Conservation (phyloP, 176 grass and related monocot species). For the Aegilops speltoides region DNA sequence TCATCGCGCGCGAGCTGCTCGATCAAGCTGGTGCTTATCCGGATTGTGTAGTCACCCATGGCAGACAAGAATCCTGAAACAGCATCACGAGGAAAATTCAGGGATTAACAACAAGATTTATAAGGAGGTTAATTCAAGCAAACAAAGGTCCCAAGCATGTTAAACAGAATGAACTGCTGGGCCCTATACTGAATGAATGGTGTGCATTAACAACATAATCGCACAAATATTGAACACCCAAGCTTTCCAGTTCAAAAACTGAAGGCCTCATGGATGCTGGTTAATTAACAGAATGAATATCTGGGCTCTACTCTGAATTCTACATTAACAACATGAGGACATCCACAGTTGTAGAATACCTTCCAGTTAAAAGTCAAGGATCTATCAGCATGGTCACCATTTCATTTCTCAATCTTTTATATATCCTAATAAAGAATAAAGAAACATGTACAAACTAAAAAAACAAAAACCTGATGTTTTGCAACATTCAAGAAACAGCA, state of each 20-base stretch:
- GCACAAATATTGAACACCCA: no score
- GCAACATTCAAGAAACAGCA: not conserved
- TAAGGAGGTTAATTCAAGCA: not conserved
- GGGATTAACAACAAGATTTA: not conserved
- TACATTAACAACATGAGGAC: not conserved
- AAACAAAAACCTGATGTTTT: not conserved
- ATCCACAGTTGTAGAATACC: no score
- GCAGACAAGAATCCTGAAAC: not conserved
- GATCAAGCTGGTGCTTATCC: conserved; percentile 65
- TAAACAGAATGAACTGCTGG: not conserved
- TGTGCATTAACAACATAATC: no score
- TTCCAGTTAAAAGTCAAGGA: not conserved
- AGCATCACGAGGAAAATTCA: not conserved
- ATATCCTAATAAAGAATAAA: not conserved
- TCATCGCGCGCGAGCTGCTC: conserved; percentile 58
- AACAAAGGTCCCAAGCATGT: not conserved
- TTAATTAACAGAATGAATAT: not conserved
- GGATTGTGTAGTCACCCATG: conserved; percentile 26
- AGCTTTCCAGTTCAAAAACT: not conserved
- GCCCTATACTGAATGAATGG: not conserved
- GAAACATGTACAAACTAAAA: not conserved
- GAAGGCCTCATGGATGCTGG: not conserved
- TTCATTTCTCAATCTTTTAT: not conserved
- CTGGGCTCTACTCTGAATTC: not conserved
- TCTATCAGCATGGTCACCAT: not conserved